Evolutionary conservation across 176 grass and related monocot genomes (phyloP).

Genomic region (Chrysopogon serrulatus): DNA sequence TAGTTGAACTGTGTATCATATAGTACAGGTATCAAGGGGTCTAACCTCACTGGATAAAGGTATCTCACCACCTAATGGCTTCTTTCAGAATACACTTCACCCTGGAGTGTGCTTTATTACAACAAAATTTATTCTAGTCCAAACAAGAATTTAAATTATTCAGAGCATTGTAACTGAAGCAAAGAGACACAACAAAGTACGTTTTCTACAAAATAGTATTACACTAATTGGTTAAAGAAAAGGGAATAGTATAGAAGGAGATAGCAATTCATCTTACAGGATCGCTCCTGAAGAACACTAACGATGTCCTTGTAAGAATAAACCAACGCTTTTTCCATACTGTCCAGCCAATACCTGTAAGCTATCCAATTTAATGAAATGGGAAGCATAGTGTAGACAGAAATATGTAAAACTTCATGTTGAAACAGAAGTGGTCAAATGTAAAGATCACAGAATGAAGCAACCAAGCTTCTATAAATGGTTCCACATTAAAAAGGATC

Average conservation of each 20-base stretch:
- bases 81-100: slow-evolving; percentile 8
- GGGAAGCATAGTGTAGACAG: slow-evolving; percentile 2
- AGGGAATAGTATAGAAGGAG: not conserved
- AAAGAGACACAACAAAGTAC: slow-evolving; percentile 23
- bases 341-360: slow-evolving; percentile 87
- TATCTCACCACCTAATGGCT: not conserved
- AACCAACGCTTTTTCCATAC: slow-evolving; percentile 99
- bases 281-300: slow-evolving; percentile 85
- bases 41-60: slow-evolving; percentile 5
- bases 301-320: slow-evolving; percentile 81
- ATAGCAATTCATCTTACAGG: slow-evolving; percentile 55
- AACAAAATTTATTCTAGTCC: not conserved
- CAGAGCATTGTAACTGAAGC: slow-evolving; percentile 7
- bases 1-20: not conserved
- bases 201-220: not conserved
- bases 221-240: slow-evolving; percentile 9
- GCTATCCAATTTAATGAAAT: slow-evolving; percentile 23
- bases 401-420: slow-evolving; percentile 18
- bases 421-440: not conserved
- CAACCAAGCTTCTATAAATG: not conserved
- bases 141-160: slow-evolving; percentile 19
- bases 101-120: not conserved
- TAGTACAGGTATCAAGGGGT: not conserved
- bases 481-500: not conserved
- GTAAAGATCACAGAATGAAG: not conserved